Conservation (phyloP, 2,329 filamentous ascomycete genomes). For the Colletotrichum sp. region DNA sequence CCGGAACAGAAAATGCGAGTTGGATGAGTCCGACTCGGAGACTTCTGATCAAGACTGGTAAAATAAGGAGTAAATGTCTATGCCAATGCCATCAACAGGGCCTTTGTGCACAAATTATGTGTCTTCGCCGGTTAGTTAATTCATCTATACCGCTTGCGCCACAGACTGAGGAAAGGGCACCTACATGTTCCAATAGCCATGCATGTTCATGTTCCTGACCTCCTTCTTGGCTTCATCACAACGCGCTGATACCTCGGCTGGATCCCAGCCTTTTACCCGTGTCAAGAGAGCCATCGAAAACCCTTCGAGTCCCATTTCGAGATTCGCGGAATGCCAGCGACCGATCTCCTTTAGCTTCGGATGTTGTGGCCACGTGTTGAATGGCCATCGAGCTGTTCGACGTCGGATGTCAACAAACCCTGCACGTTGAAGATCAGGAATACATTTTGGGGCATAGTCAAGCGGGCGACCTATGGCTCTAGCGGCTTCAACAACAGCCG, state of each 20-base stretch:
- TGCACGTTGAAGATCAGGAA: slow-evolving; percentile 13
- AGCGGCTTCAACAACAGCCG: slow-evolving; percentile 32
- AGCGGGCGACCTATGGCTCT: slow-evolving; percentile 30
- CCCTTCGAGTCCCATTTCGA: slow-evolving; percentile 35
- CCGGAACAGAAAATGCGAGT: not conserved
- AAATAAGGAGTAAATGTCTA: not conserved
- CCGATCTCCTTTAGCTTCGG: slow-evolving; percentile 20
- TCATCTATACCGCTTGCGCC: not conserved
- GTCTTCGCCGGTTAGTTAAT: not conserved
- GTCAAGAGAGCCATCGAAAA: slow-evolving; percentile 41
- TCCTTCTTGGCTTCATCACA: slow-evolving; percentile 25
- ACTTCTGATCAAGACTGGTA: not conserved
- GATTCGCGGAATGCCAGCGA: slow-evolving; percentile 28
- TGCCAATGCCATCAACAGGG: not conserved
- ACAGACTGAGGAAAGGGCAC: not conserved
- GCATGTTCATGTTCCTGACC: slow-evolving; percentile 25
- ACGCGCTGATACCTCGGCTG: slow-evolving; percentile 29
- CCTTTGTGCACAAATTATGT: not conserved
- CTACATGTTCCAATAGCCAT: slow-evolving; percentile 26
- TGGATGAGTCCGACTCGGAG: not conserved
- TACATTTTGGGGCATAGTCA: slow-evolving; percentile 30
- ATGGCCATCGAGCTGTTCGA: slow-evolving; percentile 4
- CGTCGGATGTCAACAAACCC: not conserved
- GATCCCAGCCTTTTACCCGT: slow-evolving; percentile 37
- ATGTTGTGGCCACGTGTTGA: slow-evolving; percentile 24